phyloP scores from a whole-genome alignment of 2,329 filamentous ascomycete species.

The Capronia coronata region DNA sequence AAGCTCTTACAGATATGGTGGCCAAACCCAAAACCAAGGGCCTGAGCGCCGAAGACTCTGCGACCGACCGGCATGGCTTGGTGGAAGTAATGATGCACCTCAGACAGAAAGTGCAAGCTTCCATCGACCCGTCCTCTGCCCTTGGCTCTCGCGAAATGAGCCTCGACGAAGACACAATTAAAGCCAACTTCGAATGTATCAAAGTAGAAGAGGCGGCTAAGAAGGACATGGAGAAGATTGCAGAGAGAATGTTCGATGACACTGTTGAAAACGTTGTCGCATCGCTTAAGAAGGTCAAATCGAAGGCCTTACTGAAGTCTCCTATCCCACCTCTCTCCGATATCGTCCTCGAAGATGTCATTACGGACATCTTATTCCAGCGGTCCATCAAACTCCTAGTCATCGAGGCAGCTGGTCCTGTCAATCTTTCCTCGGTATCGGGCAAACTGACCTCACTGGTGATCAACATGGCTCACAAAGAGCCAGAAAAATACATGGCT shows the following conservation, averaged over 20 bases:
- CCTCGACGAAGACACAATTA: conserved; percentile 20
- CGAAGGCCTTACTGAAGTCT: conserved; percentile 19
- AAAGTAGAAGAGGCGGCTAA: conserved; percentile 23
- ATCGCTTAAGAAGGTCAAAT: conserved; percentile 20
- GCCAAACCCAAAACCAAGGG: conserved; percentile 16
- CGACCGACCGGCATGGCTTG: conserved; percentile 15
- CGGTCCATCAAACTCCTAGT: conserved; percentile 12
- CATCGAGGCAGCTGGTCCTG: conserved; percentile 5
- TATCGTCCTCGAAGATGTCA: conserved; percentile 18
- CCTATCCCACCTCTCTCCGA: conserved; percentile 23
- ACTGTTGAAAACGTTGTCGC: conserved; percentile 10
- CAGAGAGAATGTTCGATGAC: conserved; percentile 15
- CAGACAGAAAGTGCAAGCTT: conserved; percentile 12
- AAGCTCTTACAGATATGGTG: conserved; percentile 25
- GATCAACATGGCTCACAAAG: conserved; percentile 16
- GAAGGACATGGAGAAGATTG: conserved; percentile 20
- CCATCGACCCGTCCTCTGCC: conserved; percentile 5
- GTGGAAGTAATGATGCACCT: conserved; percentile 24
- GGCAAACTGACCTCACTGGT: conserved; percentile 21
- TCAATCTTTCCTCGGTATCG: conserved; percentile 10
- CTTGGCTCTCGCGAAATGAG: conserved; percentile 7
- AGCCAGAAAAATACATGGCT: conserved; percentile 19
- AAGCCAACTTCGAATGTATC: conserved; percentile 22
- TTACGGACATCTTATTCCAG: conserved; percentile 13
- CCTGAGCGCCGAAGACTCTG: conserved; percentile 13